These are phyloP conservation scores for Penicillium waksmanii DNA, from an alignment of 495 filamentous ascomycete genomes.

Conservation along the genomic window DNA sequence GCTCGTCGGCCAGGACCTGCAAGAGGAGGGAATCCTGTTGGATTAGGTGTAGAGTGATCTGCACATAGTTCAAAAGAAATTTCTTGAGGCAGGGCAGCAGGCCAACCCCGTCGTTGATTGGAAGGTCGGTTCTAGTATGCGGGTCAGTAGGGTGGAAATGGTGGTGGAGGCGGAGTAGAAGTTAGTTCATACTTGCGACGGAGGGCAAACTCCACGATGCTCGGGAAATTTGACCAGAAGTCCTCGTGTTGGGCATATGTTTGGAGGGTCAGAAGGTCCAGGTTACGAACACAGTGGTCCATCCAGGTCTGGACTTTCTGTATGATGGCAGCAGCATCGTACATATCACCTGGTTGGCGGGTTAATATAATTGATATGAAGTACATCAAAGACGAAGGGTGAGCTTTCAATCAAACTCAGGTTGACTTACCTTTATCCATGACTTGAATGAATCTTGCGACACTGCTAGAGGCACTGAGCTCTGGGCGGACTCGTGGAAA, in stretches of 20 bases:
- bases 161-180: neutral
- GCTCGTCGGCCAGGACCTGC: conserved; percentile 27
- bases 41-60: conserved; percentile 41
- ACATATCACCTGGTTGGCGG: conserved; percentile 28
- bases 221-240: conserved; percentile 59
- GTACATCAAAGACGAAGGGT: neutral
- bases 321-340: conserved; percentile 29
- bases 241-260: conserved; percentile 41
- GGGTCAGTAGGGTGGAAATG: conserved; percentile 15
- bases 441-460: conserved; percentile 31
- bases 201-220: conserved; percentile 46
- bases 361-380: conserved; percentile 14
- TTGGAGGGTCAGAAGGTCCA: conserved; percentile 35
- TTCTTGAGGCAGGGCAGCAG: conserved; percentile 37
- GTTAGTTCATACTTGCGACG: conserved; percentile 43
- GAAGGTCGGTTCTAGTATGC: conserved; percentile 32
- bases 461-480: neutral
- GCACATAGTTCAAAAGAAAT: conserved; percentile 39
- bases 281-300: conserved; percentile 32
- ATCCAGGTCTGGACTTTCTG: conserved; percentile 41
- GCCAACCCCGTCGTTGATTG: conserved; percentile 31
- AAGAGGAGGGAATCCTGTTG: conserved; percentile 36
- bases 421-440: conserved; percentile 48
- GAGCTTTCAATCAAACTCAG: neutral
- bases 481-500: conserved; percentile 32